Percentiles rank a stretch among this genome's conserved stretches.
These are phyloP conservation scores for Xerocomellus dryophilus DNA, from an alignment of 768 basidiomycete genomes.

Conservation along the genomic window DNA sequence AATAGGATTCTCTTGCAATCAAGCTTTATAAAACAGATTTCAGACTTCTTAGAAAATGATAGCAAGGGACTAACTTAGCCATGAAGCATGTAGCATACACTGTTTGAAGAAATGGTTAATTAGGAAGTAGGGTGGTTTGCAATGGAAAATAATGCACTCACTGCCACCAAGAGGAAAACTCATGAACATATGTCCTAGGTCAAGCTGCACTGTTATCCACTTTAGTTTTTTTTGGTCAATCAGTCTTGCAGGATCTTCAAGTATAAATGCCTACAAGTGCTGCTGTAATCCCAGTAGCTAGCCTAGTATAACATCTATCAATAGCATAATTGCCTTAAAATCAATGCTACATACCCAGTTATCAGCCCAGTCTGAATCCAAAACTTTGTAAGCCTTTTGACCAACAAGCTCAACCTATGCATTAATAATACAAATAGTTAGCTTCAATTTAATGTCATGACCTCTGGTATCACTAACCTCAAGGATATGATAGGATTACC, in stretches of 20 bases:
- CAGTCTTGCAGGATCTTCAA: background rate
- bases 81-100: slow-evolving; percentile 30
- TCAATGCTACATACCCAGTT: slow-evolving; percentile 16
- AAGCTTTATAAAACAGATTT: slow-evolving; percentile 12
- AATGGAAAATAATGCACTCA: slow-evolving; percentile 6
- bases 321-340: background rate
- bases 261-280: slow-evolving; percentile 20
- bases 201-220: slow-evolving; percentile 22
- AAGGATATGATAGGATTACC: background rate
- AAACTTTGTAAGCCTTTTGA: slow-evolving; percentile 20
- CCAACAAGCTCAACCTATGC: slow-evolving; percentile 11
- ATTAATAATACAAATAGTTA: background rate
- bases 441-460: background rate
- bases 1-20: slow-evolving; percentile 29
- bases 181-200: slow-evolving; percentile 21
- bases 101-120: background rate
- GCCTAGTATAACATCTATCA: slow-evolving; percentile 9
- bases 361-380: slow-evolving; percentile 27
- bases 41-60: background rate
- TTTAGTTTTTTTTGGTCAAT: background rate
- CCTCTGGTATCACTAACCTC: slow-evolving; percentile 8
- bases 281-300: slow-evolving; percentile 10
- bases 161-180: slow-evolving; percentile 24
- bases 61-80: slow-evolving; percentile 22
- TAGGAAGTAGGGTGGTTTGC: background rate